phyloP scores from a whole-genome alignment of 2,329 filamentous ascomycete species.

The Periconia sp. region DNA sequence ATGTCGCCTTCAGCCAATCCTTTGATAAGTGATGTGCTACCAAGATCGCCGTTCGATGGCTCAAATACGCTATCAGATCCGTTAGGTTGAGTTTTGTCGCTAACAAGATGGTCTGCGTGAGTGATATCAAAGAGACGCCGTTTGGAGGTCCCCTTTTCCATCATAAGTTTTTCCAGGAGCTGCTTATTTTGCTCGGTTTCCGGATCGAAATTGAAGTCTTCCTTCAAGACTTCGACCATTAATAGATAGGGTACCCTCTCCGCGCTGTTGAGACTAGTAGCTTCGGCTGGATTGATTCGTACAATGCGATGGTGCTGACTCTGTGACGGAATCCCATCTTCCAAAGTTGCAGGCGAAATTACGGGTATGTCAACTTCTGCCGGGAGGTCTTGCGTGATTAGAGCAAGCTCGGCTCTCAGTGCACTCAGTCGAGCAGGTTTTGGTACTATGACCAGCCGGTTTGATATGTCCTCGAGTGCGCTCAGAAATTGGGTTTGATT shows the following conservation, averaged over 20 bases:
- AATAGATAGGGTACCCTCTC: slow-evolving; percentile 83
- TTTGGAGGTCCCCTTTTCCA: slow-evolving; percentile 62
- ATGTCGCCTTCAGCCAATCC: slow-evolving; percentile 52
- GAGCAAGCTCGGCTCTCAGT: slow-evolving; percentile 74
- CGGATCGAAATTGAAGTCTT: slow-evolving; percentile 82
- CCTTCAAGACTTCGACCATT: slow-evolving; percentile 79
- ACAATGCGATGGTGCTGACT: slow-evolving; percentile 83
- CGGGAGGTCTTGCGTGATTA: slow-evolving; percentile 79
- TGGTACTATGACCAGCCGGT: slow-evolving; percentile 78
- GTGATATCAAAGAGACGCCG: slow-evolving; percentile 57
- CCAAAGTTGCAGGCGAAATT: slow-evolving; percentile 74
- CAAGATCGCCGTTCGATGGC: slow-evolving; percentile 75
- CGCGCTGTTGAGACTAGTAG: slow-evolving; percentile 82
- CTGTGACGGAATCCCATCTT: slow-evolving; percentile 71
- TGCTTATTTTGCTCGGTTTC: slow-evolving; percentile 71
- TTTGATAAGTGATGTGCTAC: slow-evolving; percentile 70
- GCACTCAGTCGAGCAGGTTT: slow-evolving; percentile 81
- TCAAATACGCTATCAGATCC: slow-evolving; percentile 76
- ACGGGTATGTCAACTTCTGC: slow-evolving; percentile 83
- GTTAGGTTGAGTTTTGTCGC: slow-evolving; percentile 48
- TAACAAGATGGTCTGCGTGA: slow-evolving; percentile 60
- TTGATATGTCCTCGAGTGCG: slow-evolving; percentile 81
- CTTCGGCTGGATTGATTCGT: slow-evolving; percentile 78
- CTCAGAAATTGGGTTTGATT: slow-evolving; percentile 79
- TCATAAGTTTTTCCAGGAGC: slow-evolving; percentile 64